Conservation (phyloP, 164 flowering plant species). For the Tinospora cordifolia region DNA sequence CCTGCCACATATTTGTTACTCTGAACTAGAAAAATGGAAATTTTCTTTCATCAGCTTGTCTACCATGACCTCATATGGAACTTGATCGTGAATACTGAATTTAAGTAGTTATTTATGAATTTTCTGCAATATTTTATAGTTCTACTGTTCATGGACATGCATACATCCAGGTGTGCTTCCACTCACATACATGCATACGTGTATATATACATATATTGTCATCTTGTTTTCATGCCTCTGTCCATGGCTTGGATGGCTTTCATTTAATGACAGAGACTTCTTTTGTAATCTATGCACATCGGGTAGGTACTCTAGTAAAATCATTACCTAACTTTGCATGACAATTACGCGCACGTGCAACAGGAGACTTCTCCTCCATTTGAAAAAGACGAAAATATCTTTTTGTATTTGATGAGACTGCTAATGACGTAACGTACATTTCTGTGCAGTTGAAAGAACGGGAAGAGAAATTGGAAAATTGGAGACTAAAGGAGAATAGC, state of each 20-base stretch:
- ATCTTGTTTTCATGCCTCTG: neutral
- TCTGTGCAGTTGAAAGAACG: constrained; percentile 59
- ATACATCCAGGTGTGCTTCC: too few species aligned
- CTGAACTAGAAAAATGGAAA: too few species aligned
- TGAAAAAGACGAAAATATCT: too few species aligned
- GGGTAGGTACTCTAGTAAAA: neutral
- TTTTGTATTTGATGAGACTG: neutral
- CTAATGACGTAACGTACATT: neutral
- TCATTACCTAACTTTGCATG: neutral
- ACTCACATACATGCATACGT: too few species aligned
- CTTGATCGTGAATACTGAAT: too few species aligned
- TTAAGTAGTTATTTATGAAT: too few species aligned
- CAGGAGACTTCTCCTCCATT: neutral
- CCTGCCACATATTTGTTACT: too few species aligned
- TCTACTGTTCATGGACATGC: too few species aligned
- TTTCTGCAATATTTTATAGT: too few species aligned
- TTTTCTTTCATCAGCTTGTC: too few species aligned
- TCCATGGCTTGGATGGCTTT: neutral
- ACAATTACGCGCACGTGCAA: neutral
- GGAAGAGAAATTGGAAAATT: constrained; percentile 57
- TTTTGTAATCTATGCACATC: neutral
- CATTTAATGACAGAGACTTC: neutral
- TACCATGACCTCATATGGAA: too few species aligned
- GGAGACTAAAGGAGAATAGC: constrained; percentile 44
- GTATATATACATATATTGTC: too few species aligned